phyloP scores from a whole-genome alignment of 805 yeast genomes.

The Brettanomyces custersianus region DNA sequence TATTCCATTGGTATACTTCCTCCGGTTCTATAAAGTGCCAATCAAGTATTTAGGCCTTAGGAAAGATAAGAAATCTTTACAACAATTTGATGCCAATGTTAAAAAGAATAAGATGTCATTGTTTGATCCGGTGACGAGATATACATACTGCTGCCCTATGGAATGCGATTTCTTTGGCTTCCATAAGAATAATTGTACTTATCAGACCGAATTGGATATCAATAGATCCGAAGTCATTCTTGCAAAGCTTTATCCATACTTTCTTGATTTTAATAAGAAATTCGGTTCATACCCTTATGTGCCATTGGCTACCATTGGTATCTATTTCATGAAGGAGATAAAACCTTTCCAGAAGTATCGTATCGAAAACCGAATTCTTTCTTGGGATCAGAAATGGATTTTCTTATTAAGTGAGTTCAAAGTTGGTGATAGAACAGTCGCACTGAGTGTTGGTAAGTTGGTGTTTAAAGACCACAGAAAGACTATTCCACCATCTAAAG shows the following conservation, averaged over 20 bases:
- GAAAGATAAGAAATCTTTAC: constrained; percentile 11
- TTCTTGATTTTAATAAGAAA: constrained; percentile 15
- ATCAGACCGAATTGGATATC: constrained; percentile 73
- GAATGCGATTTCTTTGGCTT: constrained; percentile 75
- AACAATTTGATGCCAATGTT: not conserved
- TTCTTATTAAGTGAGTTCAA: constrained; percentile 60
- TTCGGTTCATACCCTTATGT: constrained; percentile 42
- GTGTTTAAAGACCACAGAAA: constrained; percentile 73
- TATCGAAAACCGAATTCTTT: constrained; percentile 50
- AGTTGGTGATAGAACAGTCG: constrained; percentile 28
- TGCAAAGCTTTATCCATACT: constrained; percentile 32
- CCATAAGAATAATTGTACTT: constrained; percentile 84
- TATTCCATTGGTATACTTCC: constrained; percentile 56
- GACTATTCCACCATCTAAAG: constrained; percentile 61
- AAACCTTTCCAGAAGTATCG: constrained; percentile 52
- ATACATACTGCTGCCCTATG: constrained; percentile 46
- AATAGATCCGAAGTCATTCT: constrained; percentile 60
- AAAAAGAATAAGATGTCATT: constrained; percentile 1
- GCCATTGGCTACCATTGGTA: constrained; percentile 69
- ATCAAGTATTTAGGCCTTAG: constrained; percentile 33
- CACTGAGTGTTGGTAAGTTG: constrained; percentile 65
- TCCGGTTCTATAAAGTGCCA: constrained; percentile 49
- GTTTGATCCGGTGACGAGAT: constrained; percentile 7
- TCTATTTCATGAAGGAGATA: constrained; percentile 66
- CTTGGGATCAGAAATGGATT: constrained; percentile 88